Percentiles rank a stretch among this genome's conserved stretches.
phyloP scores from a whole-genome alignment of 352 stramenopile genomes.

The Pythium chondricola region DNA sequence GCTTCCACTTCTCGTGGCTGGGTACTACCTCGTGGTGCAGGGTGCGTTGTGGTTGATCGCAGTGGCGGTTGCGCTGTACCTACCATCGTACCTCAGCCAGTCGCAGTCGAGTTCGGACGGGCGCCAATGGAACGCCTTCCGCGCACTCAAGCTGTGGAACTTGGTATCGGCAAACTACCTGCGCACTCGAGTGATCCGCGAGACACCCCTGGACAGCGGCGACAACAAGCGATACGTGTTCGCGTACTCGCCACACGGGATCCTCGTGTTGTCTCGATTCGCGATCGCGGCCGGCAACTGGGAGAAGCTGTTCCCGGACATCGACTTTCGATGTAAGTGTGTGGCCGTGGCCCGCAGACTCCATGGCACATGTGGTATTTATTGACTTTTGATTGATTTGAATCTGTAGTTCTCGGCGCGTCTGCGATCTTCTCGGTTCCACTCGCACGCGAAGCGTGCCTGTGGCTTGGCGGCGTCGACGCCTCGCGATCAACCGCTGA shows the following conservation, averaged over 20 bases:
- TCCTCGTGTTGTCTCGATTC: conserved; percentile 61
- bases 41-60: conserved; percentile 39
- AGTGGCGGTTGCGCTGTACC: conserved; percentile 40
- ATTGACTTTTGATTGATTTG: background rate
- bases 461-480: conserved; percentile 69
- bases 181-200: conserved; percentile 48
- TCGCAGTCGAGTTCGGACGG: conserved; percentile 46
- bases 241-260: conserved; percentile 61
- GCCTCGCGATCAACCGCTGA: conserved; percentile 58
- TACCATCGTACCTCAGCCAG: conserved; percentile 50
- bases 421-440: conserved; percentile 67
- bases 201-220: conserved; percentile 52
- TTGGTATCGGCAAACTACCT: conserved; percentile 41
- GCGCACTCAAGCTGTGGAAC: conserved; percentile 36
- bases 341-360: background rate
- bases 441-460: conserved; percentile 45
- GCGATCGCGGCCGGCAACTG: conserved; percentile 59
- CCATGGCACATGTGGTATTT: background rate
- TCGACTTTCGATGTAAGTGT: conserved; percentile 35
- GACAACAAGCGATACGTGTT: conserved; percentile 61
- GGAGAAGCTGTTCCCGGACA: conserved; percentile 54
- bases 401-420: conserved; percentile 35
- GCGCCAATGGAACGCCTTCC: conserved; percentile 39
- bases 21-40: conserved; percentile 6
- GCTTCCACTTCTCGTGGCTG: conserved; percentile 19